Base-by-base conservation (phyloP, 1,284 basidiomycete species). In the Puccinia hordei region DNA sequence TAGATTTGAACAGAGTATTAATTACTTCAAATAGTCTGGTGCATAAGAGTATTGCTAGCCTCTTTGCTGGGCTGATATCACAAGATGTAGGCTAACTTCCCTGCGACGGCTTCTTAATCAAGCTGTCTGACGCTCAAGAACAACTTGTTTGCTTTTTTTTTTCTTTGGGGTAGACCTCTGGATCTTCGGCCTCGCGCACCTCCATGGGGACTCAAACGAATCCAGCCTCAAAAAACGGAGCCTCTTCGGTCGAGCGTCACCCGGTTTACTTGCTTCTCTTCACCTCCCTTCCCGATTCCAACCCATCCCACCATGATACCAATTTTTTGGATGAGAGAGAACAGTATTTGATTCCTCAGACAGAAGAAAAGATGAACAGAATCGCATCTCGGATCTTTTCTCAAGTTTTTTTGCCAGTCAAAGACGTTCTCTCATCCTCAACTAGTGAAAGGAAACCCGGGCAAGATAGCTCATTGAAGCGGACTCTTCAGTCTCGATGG, bases 211-310 rank as follows among this genome's bases (percentile, higher is more conserved):
- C 53, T 12, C 24, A 51, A 55, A n/a, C 17, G 9, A 51, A 57
- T n/a, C 27, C 44, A n/a, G 10, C 12, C 38, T n/a, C 57, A 4
- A 59, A 63, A 75, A 44, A 24, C 27, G 27, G 27, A 9, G 41
- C 57, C 38, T 77, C 74, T 49, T 65, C 46, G 38, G 46, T 68
- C 30, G 63, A 77, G 12, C 74, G 41, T 30, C 61, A 77, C 41
- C 74, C 74, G 3, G 46, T 77, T 6, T 77, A 77, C 65, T 30
- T 77, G 27, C 35, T 77, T 5, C 24, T 75, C 9, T 59, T 75
- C 27, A 75, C 73, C 13, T 51, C 66, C 13, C 22, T 46, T 27
- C n/a, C 66, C 66, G 49, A 69, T 33, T 22, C 66, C 66, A 49
- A 22, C 66, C 9, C n/a, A 27, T 9, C 41, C 44, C n/a, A 15